Percentiles rank a stretch among this genome's conserved stretches.
Evolutionary conservation across 331 rosid genomes (phyloP).

Genomic region (Quercus phellos): DNA sequence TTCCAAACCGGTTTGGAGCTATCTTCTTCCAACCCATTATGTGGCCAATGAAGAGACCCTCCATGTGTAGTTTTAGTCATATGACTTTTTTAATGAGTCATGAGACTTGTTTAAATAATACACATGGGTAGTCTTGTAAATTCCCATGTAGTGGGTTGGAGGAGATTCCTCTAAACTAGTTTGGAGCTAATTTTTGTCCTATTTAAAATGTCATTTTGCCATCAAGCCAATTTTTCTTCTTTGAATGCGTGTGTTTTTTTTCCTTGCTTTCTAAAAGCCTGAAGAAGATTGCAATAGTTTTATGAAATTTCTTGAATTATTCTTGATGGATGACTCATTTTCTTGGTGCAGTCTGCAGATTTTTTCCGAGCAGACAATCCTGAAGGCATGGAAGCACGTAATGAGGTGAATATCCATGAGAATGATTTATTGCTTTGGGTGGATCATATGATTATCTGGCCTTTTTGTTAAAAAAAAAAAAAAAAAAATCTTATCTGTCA

Average conservation of each 20-base stretch:
- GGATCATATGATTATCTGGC: neutral
- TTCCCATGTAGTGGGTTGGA: too few species aligned
- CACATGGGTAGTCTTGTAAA: too few species aligned
- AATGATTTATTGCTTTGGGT: slow-evolving; percentile 1
- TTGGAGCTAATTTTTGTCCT: too few species aligned
- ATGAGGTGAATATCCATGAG: slow-evolving; percentile 62
- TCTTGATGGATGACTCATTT: slow-evolving; percentile 18
- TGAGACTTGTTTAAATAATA: too few species aligned
- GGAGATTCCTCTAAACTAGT: too few species aligned
- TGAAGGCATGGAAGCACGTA: slow-evolving; percentile 95
- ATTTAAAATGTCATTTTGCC: neutral
- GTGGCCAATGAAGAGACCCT: too few species aligned
- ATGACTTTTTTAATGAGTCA: too few species aligned
- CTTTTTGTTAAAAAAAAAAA: neutral
- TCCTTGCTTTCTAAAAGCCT: slow-evolving; percentile 9
- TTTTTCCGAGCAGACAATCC: slow-evolving; percentile 97
- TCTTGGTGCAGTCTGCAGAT: slow-evolving; percentile 75
- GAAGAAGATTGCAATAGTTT: slow-evolving; percentile 9
- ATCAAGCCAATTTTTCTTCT: neutral
- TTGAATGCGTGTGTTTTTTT: neutral
- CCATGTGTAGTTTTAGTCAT: too few species aligned
- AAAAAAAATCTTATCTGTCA: neutral
- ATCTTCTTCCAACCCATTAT: too few species aligned
- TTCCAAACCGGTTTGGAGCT: too few species aligned
- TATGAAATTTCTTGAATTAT: slow-evolving; percentile 4